Percentiles rank a stretch among this genome's conserved stretches.
phyloP scores from a whole-genome alignment of 1,139 yeast species.

The Kurtzmaniella natalensis region DNA sequence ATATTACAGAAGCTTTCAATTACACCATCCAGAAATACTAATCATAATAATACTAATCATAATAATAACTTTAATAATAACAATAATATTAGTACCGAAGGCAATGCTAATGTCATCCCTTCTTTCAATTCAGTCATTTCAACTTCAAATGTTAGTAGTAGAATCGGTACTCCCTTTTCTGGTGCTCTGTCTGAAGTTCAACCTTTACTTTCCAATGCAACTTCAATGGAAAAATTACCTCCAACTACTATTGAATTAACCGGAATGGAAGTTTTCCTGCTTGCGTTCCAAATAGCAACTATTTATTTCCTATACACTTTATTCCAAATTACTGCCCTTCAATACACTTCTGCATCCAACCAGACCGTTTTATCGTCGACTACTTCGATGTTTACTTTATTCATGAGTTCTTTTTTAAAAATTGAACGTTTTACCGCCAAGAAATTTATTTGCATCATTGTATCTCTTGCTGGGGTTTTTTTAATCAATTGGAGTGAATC shows the following conservation, averaged over 20 bases:
- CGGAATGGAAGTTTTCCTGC: constrained; percentile 22
- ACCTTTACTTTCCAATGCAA: constrained; percentile 3
- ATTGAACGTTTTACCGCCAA: constrained; percentile 41
- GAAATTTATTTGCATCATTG: constrained; percentile 40
- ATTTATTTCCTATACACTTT: constrained; percentile 42
- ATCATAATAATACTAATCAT: not conserved
- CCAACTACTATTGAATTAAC: constrained; percentile 19
- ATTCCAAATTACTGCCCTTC: constrained; percentile 36
- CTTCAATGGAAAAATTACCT: constrained; percentile 2
- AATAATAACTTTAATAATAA: too few relatives aligned
- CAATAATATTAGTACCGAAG: too few relatives aligned
- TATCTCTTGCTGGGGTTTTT: constrained; percentile 45
- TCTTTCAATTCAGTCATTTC: too few relatives aligned
- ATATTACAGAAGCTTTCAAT: not conserved
- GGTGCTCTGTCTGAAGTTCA: constrained; percentile 2
- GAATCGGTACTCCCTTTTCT: too few relatives aligned
- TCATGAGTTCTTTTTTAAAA: constrained; percentile 35
- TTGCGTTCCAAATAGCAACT: constrained; percentile 37
- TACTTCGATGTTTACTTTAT: constrained; percentile 47
- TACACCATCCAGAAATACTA: not conserved
- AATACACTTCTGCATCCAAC: constrained; percentile 51
- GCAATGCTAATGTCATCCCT: too few relatives aligned
- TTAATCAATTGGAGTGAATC: constrained; percentile 40
- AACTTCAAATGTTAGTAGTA: too few relatives aligned
- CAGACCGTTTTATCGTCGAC: constrained; percentile 50